phyloP scores from a whole-genome alignment of 169 alveolate genomes.

The Pseudocohnilembus persalinus region DNA sequence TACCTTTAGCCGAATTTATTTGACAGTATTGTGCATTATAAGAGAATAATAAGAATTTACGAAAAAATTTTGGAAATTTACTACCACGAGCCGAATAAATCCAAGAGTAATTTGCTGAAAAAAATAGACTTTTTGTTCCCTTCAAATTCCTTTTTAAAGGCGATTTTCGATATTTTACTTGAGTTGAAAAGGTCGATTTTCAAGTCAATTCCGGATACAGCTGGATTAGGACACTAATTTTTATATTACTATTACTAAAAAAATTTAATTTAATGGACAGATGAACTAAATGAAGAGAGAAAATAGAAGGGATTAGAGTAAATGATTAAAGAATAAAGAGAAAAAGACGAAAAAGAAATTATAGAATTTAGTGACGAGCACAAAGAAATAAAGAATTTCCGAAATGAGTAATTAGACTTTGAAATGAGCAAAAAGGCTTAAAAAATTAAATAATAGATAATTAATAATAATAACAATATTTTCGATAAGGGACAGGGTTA shows the following conservation, averaged over 20 bases:
- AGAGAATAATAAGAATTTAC: background rate
- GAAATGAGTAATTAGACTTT: background rate
- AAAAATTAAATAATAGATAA: background rate
- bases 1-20: background rate
- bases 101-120: background rate
- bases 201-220: background rate
- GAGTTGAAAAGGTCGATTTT: background rate
- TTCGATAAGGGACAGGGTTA: background rate
- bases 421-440: background rate
- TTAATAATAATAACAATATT: background rate
- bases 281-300: background rate
- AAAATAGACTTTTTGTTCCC: background rate
- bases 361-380: background rate
- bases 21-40: background rate
- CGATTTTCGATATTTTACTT: background rate
- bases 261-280: background rate
- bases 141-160: background rate
- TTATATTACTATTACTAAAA: background rate
- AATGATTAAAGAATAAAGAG: background rate
- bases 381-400: background rate
- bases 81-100: background rate
- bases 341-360: background rate
- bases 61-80: background rate
- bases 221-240: background rate
- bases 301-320: too few species aligned